phyloP scores from a whole-genome alignment of 164 flowering plant genomes.

The Echeveria elegans region DNA sequence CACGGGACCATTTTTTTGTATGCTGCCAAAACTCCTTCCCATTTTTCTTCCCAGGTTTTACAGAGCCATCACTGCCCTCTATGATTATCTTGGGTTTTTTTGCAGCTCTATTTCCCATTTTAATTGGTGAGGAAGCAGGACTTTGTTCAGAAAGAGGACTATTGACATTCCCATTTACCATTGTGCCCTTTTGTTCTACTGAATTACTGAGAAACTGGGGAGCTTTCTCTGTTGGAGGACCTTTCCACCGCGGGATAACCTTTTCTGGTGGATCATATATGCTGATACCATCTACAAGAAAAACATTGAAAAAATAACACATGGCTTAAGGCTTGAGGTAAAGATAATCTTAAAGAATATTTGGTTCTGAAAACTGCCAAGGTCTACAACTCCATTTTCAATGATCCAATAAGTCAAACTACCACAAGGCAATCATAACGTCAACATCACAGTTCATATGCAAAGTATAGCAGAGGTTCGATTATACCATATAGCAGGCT shows the following conservation, averaged over 20 bases:
- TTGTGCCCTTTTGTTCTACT: conserved; percentile 26
- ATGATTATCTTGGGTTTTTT: conserved; percentile 48
- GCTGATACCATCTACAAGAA: conserved; percentile 78
- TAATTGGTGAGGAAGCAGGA: conserved; percentile 2
- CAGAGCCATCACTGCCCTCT: conserved; percentile 81
- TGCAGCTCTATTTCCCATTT: conserved; percentile 16
- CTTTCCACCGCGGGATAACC: conserved; percentile 84
- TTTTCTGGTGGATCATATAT: conserved; percentile 84
- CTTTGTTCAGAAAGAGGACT: conserved; percentile 14
- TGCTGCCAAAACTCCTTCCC: conserved; percentile 96
- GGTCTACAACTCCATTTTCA: background rate
- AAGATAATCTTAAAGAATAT: background rate
- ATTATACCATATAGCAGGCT: background rate
- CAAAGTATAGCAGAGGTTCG: background rate
- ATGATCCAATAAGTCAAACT: background rate
- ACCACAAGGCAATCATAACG: background rate
- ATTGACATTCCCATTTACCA: conserved; percentile 21
- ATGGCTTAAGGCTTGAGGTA: background rate
- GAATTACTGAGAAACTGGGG: conserved; percentile 46
- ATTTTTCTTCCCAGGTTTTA: conserved; percentile 59
- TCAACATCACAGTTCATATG: background rate
- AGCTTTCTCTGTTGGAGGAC: conserved; percentile 45
- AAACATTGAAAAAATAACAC: conserved; percentile 13
- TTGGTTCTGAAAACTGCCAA: background rate
- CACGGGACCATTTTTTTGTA: conserved; percentile 88